A percentile compares a stretch with the other conserved stretches of the same genome.
Conservation (phyloP, 2,329 filamentous ascomycete genomes). For the Zarea fungicola region DNA sequence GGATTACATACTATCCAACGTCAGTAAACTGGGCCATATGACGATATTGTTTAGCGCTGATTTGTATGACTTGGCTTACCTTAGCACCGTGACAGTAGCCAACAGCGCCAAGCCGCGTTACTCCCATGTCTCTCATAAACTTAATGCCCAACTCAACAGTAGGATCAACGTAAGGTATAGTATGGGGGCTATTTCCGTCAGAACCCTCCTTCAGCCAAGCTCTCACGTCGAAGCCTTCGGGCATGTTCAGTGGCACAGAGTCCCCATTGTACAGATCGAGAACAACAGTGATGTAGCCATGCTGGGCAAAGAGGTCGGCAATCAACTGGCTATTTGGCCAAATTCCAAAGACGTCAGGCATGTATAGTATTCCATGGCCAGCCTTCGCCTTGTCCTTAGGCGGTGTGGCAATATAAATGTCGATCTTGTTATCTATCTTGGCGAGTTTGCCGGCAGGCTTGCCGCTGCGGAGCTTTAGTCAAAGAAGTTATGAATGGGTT, state of each 20-base stretch:
- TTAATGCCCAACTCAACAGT: conserved; percentile 39
- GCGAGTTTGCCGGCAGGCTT: conserved; percentile 40
- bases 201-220: conserved; percentile 35
- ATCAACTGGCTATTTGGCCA: conserved; percentile 36
- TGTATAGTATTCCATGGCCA: conserved; percentile 28
- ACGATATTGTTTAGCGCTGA: too few species aligned
- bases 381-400: conserved; percentile 20
- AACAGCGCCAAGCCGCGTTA: conserved; percentile 48
- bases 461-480: conserved; percentile 36
- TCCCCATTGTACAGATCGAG: conserved; percentile 36
- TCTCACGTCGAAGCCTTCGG: conserved; percentile 26
- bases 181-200: conserved; percentile 43
- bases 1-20: conserved; percentile 61
- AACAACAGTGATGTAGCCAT: conserved; percentile 34
- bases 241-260: conserved; percentile 21
- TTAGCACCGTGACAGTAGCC: conserved; percentile 64
- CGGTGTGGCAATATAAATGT: conserved; percentile 19
- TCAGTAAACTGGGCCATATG: too few species aligned
- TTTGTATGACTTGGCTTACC: too few species aligned
- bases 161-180: conserved; percentile 27
- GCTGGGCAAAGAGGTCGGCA: conserved; percentile 35
- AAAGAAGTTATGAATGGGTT: too few species aligned
- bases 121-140: conserved; percentile 48
- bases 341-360: conserved; percentile 35
- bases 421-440: conserved; percentile 32